phyloP scores from a whole-genome alignment of 2,329 filamentous ascomycete genomes.

The Sclerotinia glacialis region DNA sequence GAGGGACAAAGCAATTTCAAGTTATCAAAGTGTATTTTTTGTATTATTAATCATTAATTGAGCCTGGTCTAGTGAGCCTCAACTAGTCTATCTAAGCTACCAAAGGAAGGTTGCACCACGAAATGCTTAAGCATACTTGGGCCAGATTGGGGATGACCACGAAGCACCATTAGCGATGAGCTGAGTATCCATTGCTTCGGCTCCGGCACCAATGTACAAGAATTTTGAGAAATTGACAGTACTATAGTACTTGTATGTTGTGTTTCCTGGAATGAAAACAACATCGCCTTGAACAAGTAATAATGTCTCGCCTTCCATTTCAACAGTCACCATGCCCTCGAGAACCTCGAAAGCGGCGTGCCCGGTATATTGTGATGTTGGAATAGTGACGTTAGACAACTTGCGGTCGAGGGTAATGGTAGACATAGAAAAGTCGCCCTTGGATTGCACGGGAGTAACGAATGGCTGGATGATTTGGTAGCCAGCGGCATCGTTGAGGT shows the following conservation, averaged over 20 bases:
- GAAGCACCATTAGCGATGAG: conserved; percentile 25
- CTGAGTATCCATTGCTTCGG: conserved; percentile 25
- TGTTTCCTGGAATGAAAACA: conserved; percentile 42
- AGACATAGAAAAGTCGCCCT: conserved; percentile 45
- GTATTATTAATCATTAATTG: neutral
- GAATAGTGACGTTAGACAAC: conserved; percentile 25
- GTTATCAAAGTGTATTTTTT: neutral
- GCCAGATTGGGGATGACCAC: conserved; percentile 30
- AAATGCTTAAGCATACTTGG: conserved; percentile 18
- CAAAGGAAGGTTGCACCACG: neutral
- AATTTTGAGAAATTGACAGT: conserved; percentile 32
- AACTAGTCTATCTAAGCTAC: neutral
- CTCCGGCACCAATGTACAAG: conserved; percentile 27
- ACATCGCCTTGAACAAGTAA: conserved; percentile 41
- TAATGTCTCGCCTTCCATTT: conserved; percentile 39
- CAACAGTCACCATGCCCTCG: conserved; percentile 41
- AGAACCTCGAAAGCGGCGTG: conserved; percentile 43
- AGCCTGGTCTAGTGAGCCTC: neutral
- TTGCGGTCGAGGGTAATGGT: conserved; percentile 43
- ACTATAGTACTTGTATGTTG: conserved; percentile 40
- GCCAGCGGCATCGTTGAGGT: conserved; percentile 41
- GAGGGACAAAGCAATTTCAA: neutral
- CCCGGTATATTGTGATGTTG: conserved; percentile 34
- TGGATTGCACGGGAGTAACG: conserved; percentile 43
- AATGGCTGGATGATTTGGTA: conserved; percentile 48